Conservation (phyloP, 768 basidiomycete genomes). For the Psilocybe sp. region DNA sequence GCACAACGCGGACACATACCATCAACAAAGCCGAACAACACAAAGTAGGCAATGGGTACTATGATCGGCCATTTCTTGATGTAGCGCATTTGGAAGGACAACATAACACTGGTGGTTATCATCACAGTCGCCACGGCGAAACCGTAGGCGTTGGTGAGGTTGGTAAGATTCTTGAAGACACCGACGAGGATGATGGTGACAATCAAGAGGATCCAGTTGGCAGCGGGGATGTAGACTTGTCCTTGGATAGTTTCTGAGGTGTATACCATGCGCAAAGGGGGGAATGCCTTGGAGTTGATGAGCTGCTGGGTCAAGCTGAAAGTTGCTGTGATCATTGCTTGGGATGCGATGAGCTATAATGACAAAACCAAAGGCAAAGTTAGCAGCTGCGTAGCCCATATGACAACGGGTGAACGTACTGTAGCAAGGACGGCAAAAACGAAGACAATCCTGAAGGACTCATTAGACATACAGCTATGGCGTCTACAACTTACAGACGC, state of each 20-base stretch:
- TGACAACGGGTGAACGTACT: constrained; percentile 28
- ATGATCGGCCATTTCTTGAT: constrained; percentile 48
- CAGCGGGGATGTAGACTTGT: constrained; percentile 63
- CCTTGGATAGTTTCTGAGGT: constrained; percentile 62
- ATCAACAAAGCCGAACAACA: constrained; percentile 63
- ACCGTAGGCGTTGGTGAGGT: constrained; percentile 61
- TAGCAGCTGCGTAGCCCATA: neutral
- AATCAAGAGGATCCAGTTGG: constrained; percentile 60
- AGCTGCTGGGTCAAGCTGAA: constrained; percentile 65
- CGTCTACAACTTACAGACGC: constrained; percentile 1
- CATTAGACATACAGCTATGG: neutral
- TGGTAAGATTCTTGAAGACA: constrained; percentile 49
- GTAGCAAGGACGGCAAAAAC: constrained; percentile 65
- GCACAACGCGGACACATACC: constrained; percentile 26
- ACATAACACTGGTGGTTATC: constrained; percentile 55
- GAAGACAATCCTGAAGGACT: constrained; percentile 48
- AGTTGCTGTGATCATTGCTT: constrained; percentile 68
- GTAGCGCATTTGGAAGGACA: constrained; percentile 55
- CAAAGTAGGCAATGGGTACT: constrained; percentile 43
- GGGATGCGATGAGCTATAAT: constrained; percentile 54
- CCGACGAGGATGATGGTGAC: constrained; percentile 51
- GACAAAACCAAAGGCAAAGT: neutral
- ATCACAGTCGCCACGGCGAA: constrained; percentile 68
- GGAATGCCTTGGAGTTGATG: constrained; percentile 58
- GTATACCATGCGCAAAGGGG: constrained; percentile 54